A percentile compares a stretch with the other conserved stretches of the same genome.
Conservation (phyloP, 345 rosid genomes). For the Excoecaria agallocha region DNA sequence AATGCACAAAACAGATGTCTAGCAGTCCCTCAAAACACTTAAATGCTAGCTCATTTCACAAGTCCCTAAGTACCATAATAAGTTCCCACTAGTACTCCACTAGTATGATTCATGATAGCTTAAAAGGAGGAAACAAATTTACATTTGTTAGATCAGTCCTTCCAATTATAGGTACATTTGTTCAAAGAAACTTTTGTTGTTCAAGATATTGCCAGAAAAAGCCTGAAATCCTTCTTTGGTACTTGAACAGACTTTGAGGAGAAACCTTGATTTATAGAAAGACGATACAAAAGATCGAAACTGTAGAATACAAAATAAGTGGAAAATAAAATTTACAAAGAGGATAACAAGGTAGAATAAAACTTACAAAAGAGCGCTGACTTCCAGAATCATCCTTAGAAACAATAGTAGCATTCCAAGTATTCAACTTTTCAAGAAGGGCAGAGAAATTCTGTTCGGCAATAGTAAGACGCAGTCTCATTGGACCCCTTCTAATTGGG, state of each 20-base stretch:
- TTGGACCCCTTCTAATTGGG: conserved; percentile 88
- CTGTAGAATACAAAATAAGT: not conserved
- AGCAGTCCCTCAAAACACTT: not conserved
- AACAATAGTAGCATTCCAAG: conserved; percentile 59
- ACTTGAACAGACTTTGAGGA: not conserved
- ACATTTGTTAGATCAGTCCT: not conserved
- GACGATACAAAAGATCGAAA: not conserved
- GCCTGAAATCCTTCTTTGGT: not conserved
- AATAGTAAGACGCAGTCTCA: conserved; percentile 69
- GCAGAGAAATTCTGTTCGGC: conserved; percentile 41
- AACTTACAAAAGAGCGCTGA: conserved; percentile 69
- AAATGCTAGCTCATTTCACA: not conserved
- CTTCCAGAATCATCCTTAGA: conserved; percentile 77
- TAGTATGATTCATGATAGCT: not conserved
- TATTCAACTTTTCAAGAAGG: conserved; percentile 56
- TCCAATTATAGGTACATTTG: not conserved
- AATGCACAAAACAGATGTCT: not conserved
- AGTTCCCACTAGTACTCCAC: not conserved
- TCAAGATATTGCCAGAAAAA: not conserved
- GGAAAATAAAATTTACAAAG: not conserved
- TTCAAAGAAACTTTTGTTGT: not conserved
- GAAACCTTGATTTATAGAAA: not conserved
- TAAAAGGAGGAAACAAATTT: not conserved
- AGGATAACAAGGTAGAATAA: not conserved
- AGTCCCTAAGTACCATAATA: not conserved